These are phyloP conservation scores for Blastobotrys illinoisensis DNA, from an alignment of 1,139 yeast species.

Conservation along the genomic window DNA sequence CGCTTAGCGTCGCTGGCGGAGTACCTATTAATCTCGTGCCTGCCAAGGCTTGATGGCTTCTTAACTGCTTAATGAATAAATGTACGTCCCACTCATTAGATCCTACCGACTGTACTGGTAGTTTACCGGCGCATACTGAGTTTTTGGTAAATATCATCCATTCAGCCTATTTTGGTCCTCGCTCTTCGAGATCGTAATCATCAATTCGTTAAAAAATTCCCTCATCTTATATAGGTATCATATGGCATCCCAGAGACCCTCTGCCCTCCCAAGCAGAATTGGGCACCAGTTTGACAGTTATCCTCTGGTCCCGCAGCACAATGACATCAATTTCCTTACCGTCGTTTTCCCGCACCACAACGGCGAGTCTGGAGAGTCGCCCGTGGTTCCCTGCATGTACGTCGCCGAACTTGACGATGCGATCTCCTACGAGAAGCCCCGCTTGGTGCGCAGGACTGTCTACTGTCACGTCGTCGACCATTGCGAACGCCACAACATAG, in stretches of 20 bases:
- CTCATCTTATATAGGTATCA: slow-evolving; percentile 41
- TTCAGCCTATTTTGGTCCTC: no score
- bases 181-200: no score
- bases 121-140: no score
- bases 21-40: slow-evolving; percentile 14
- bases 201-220: neutral
- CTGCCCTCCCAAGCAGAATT: slow-evolving; percentile 59
- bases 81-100: no score
- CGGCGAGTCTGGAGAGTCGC: slow-evolving; percentile 40
- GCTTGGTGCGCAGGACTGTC: slow-evolving; percentile 31
- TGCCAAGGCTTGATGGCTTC: neutral
- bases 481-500: slow-evolving; percentile 50
- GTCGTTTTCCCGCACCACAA: slow-evolving; percentile 22
- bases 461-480: slow-evolving; percentile 39
- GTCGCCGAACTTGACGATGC: slow-evolving; percentile 47
- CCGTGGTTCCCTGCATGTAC: slow-evolving; percentile 51
- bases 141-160: no score
- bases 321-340: slow-evolving; percentile 31
- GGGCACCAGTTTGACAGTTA: slow-evolving; percentile 45
- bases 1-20: slow-evolving; percentile 19
- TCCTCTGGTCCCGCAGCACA: slow-evolving; percentile 34
- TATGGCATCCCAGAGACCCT: slow-evolving; percentile 69
- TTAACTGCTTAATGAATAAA: neutral
- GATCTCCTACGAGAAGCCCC: slow-evolving; percentile 40
- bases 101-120: no score